These are phyloP conservation scores for Claviceps digitariae DNA, from an alignment of 2,329 filamentous ascomycete genomes.

Conservation along the genomic window DNA sequence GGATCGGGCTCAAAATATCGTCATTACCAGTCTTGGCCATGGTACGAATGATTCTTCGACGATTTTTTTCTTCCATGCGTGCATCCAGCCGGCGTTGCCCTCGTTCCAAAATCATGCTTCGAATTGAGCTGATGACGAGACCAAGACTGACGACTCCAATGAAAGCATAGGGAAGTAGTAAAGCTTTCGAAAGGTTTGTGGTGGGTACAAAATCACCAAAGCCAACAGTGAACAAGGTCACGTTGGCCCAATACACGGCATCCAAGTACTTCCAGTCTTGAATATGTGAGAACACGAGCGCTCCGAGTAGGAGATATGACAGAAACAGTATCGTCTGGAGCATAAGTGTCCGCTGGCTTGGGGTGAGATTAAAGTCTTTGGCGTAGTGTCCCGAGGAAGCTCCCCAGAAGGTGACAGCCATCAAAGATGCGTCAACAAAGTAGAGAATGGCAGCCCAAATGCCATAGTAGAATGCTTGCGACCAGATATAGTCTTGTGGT, in stretches of 20 bases:
- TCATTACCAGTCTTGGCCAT: constrained; percentile 33
- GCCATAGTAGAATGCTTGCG: constrained; percentile 79
- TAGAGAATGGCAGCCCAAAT: constrained; percentile 70
- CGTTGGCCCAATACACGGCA: constrained; percentile 65
- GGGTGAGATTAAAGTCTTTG: constrained; percentile 65
- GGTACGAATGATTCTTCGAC: constrained; percentile 31
- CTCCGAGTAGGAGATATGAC: constrained; percentile 66
- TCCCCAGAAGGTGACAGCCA: constrained; percentile 68
- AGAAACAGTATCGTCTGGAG: constrained; percentile 81
- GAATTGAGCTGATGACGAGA: constrained; percentile 69
- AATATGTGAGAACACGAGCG: constrained; percentile 57
- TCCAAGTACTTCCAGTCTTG: constrained; percentile 69
- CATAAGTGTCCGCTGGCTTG: constrained; percentile 76
- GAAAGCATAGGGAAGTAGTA: constrained; percentile 74
- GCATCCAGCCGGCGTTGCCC: constrained; percentile 39
- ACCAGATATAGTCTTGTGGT: constrained; percentile 45
- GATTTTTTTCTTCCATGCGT: constrained; percentile 46
- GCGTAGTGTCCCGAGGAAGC: constrained; percentile 57
- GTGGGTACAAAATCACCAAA: constrained; percentile 41
- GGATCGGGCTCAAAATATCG: constrained; percentile 38
- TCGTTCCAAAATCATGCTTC: constrained; percentile 48
- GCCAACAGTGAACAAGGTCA: constrained; percentile 52
- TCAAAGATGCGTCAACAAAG: constrained; percentile 61
- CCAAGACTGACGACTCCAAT: constrained; percentile 74
- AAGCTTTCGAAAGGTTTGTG: constrained; percentile 46